A percentile compares a stretch with the other conserved stretches of the same genome.
Conservation (phyloP, 208 protist species). For the Wallacemonas sp. region DNA sequence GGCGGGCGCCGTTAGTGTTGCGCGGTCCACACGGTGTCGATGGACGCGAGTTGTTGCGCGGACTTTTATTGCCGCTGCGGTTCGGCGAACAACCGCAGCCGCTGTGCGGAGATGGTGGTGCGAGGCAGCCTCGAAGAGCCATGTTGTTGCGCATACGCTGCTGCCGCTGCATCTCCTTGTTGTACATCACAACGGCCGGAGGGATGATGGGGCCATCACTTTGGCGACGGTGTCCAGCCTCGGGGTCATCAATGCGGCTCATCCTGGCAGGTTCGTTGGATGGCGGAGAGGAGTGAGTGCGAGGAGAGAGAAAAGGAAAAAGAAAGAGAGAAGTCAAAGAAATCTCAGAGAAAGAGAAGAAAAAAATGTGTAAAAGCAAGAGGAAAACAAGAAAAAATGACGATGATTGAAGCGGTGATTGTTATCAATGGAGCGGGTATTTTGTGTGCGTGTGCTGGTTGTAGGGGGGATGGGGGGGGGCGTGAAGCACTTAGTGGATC, state of each 20-base stretch:
- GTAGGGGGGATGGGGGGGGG: neutral
- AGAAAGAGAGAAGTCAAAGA: no score
- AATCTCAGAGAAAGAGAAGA: no score
- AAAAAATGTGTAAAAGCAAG: no score
- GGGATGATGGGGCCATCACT: neutral
- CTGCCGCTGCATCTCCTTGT: neutral
- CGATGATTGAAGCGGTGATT: neutral
- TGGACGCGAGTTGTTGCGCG: neutral
- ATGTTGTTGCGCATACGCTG: neutral
- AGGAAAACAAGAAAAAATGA: no score
- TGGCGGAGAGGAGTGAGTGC: neutral
- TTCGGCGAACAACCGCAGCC: neutral
- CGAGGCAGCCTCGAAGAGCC: neutral
- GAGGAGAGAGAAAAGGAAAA: neutral
- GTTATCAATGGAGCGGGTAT: no score
- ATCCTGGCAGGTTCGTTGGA: neutral
- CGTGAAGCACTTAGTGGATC: neutral
- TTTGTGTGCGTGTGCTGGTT: neutral
- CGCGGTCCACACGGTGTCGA: neutral
- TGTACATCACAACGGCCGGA: neutral
- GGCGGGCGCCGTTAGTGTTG: neutral
- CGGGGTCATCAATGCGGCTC: neutral
- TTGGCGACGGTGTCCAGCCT: neutral
- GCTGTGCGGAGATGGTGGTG: neutral
- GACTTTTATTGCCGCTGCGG: no score